Conservation (phyloP, 2,329 filamentous ascomycete species). For the Pseudogymnoascus verrucosus region DNA sequence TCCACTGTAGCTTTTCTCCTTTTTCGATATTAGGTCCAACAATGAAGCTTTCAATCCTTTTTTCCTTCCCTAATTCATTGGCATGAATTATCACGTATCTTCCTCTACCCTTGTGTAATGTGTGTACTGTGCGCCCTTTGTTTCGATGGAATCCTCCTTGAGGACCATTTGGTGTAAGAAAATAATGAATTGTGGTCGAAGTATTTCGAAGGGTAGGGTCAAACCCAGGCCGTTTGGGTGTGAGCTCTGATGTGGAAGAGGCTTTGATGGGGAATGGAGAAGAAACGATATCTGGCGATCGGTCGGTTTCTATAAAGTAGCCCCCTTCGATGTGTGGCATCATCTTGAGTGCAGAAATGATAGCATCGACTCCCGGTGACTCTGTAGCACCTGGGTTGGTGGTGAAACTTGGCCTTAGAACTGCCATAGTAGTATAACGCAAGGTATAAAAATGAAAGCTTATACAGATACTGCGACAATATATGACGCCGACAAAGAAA, state of each 20-base stretch:
- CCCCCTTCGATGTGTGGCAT: slow-evolving; percentile 54
- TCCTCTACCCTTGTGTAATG: slow-evolving; percentile 54
- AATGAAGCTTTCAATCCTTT: slow-evolving; percentile 53
- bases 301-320: slow-evolving; percentile 56
- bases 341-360: slow-evolving; percentile 40
- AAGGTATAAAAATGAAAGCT: not conserved
- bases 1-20: slow-evolving; percentile 59
- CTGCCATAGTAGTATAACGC: not conserved
- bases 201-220: slow-evolving; percentile 40
- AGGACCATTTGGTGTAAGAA: slow-evolving; percentile 47
- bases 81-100: slow-evolving; percentile 57
- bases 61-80: slow-evolving; percentile 35
- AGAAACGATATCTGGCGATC: slow-evolving; percentile 41
- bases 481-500: not conserved
- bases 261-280: slow-evolving; percentile 44
- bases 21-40: slow-evolving; percentile 49
- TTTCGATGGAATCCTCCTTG: slow-evolving; percentile 58
- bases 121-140: slow-evolving; percentile 54
- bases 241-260: slow-evolving; percentile 29
- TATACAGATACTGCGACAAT: not conserved
- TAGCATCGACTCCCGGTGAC: slow-evolving; percentile 26
- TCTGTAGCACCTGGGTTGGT: slow-evolving; percentile 24
- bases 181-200: slow-evolving; percentile 57
- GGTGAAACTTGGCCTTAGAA: slow-evolving; percentile 23
- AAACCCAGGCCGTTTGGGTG: slow-evolving; percentile 30